Evolutionary conservation across 2,329 filamentous ascomycete species (phyloP), one percentile per base, ranked within the genome.

Genomic region (Cercospora berteroae): DNA sequence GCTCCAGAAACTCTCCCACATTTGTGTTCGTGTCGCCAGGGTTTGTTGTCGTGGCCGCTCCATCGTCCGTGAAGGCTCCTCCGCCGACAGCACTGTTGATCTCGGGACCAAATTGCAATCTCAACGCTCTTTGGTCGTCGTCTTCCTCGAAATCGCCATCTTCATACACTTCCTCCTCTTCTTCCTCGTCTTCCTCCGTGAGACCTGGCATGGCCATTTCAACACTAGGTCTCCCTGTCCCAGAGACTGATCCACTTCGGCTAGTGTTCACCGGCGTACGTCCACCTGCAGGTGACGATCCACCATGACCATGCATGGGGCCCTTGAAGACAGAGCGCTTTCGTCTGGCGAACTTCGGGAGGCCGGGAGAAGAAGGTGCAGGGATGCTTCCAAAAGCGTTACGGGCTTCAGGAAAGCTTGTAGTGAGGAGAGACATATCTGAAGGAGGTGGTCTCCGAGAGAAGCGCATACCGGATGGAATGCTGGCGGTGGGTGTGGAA

Each of bases 261-360:
- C 55, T 58, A 20, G 27, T 36, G 16, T 16, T 36, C 27, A 58
- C 55, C 25, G 55, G 55, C 16, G 55, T 33, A 36, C 55, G 55
- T 27, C 60, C 67, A 31, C 64, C 69, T 18, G 61, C 56, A 31
- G 67, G 52, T 4, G 50, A 71, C 4, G 71, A 73, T 70, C 86
- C 85, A 31, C 90, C 80, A 29, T 31, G 33, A 33, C 57, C 36
- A 23, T 64, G 61, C 79, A 88, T 88, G 0, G 92, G 92, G 0
- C 92, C 92, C 77, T 94, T 94, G 82, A 96, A 95, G 2, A 94
- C 79, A 65, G 88, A 92, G 66, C 90, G 86, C 80, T 94, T 96
- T 66, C 92, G 82, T 77, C 93, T 93, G 1, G 92, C 92, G 75
- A 95, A 96, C 55, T 93, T 82, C 0, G 78, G 75, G 8, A 95